Base-by-base conservation (phyloP, 2,329 filamentous ascomycete species). In the Colletotrichum gloeosporioides region DNA sequence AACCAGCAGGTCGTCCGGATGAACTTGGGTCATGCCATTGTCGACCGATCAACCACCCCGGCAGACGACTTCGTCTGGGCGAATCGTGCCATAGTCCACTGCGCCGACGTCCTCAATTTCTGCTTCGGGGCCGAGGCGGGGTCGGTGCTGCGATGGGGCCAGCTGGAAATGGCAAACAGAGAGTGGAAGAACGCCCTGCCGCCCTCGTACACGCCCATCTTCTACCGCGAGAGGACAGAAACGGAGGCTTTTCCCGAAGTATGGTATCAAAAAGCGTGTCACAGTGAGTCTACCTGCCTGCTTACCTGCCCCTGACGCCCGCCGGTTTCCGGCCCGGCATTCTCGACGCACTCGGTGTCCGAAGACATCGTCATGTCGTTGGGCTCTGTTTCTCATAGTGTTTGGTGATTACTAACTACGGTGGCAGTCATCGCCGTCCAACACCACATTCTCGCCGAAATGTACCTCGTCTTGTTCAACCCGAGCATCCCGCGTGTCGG, bases 71-170 rank as follows among this genome's bases (percentile, higher is more conserved):
- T 88, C 73, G 86, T 86, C 1, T 92, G 91, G 91, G 89, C 91
- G 3, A 93, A 93, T 80, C 87, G 91, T n/a, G 90, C 92, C 27
- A 88, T 93, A 0, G 87, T 92, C 4, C 90, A 92, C 78, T 91
- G 91, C 69, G 91, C 91, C 27, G 90, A 93, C 77, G 90, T 93
- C 3, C 83, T 93, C 25, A 91, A 92, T 77, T 92, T 89, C 79
- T 93, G 92, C 80, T 93, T 93, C 79, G 87, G 88, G 6, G 82
- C 86, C 27, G 78, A 80, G 80, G 74, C 76, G 36, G 74, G 69
- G 49, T 73, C 73, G 25, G 69, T 67, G 3, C 55, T 77, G 39
- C 76, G 65, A 68, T 78, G 77, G 77, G 72, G 71, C 62, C 71
- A 75, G 39, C 72, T 78, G n/a, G 71, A 71, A 18, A 73, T 75